These are phyloP conservation scores for Eimeria maxima DNA, from an alignment of 169 alveolate genomes.

Conservation along the genomic window DNA sequence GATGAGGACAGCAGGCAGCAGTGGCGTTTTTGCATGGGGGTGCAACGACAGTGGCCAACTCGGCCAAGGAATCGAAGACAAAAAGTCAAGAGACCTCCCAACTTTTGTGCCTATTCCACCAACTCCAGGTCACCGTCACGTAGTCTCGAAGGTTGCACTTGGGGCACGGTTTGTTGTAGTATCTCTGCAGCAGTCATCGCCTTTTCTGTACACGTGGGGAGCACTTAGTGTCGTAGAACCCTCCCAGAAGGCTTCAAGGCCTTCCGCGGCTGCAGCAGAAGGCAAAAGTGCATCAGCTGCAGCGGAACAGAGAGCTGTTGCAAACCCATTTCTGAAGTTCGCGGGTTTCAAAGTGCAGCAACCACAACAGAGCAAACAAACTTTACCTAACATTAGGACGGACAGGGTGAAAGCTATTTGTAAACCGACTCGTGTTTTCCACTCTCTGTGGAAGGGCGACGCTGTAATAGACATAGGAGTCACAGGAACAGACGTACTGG, in stretches of 20 bases:
- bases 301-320: slow-evolving; percentile 15
- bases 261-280: neutral
- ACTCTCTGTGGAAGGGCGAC: slow-evolving; percentile 74
- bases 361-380: slow-evolving; percentile 28
- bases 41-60: slow-evolving; percentile 84
- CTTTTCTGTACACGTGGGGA: slow-evolving; percentile 83
- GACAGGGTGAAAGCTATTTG: slow-evolving; percentile 56
- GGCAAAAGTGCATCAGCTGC: slow-evolving; percentile 37
- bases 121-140: slow-evolving; percentile 37
- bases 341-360: slow-evolving; percentile 44
- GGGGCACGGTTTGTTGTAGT: slow-evolving; percentile 83
- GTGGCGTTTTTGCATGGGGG: slow-evolving; percentile 84
- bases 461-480: slow-evolving; percentile 51
- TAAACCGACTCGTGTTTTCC: slow-evolving; percentile 72
- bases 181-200: slow-evolving; percentile 44
- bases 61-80: slow-evolving; percentile 66
- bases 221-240: slow-evolving; percentile 39
- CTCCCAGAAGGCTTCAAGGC: neutral
- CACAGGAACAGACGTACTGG: slow-evolving; percentile 52
- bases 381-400: neutral
- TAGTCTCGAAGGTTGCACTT: slow-evolving; percentile 77
- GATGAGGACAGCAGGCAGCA: slow-evolving; percentile 42
- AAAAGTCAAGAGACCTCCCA: slow-evolving; percentile 69
- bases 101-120: slow-evolving; percentile 71
- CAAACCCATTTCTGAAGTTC: slow-evolving; percentile 67